These are phyloP conservation scores for Suillus plorans DNA, from an alignment of 768 basidiomycete species.

Conservation along the genomic window DNA sequence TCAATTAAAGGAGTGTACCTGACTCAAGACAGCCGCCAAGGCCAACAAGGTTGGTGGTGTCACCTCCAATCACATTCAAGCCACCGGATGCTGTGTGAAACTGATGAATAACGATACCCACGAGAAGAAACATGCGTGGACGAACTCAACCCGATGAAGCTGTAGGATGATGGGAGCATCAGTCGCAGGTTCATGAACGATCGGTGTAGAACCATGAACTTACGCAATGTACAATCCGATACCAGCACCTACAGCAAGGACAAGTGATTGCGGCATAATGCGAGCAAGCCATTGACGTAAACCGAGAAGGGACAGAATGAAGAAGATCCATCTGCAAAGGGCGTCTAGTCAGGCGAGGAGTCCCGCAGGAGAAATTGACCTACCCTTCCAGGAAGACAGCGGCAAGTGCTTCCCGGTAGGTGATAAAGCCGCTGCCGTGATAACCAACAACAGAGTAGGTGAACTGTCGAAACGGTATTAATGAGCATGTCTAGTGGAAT, in stretches of 20 bases:
- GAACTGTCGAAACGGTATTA: constrained; percentile 48
- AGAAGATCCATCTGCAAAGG: constrained; percentile 69
- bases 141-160: constrained; percentile 75
- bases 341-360: constrained; percentile 1
- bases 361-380: constrained; percentile 20
- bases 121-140: neutral
- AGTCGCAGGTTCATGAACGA: constrained; percentile 6
- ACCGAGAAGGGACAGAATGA: constrained; percentile 75
- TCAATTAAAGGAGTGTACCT: constrained; percentile 24
- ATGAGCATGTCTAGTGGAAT: neutral
- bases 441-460: constrained; percentile 87
- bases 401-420: constrained; percentile 76
- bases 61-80: constrained; percentile 74
- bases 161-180: constrained; percentile 27
- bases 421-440: constrained; percentile 68
- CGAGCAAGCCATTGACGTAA: constrained; percentile 89
- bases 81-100: constrained; percentile 54
- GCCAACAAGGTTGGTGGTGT: constrained; percentile 66
- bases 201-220: constrained; percentile 27
- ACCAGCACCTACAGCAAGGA: constrained; percentile 81
- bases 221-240: constrained; percentile 88
- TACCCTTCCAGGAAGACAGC: constrained; percentile 90
- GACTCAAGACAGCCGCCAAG: constrained; percentile 72
- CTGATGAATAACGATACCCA: constrained; percentile 3
- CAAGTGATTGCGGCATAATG: constrained; percentile 84